phyloP scores from a whole-genome alignment of 208 protist genomes.

The Leishmania major region DNA sequence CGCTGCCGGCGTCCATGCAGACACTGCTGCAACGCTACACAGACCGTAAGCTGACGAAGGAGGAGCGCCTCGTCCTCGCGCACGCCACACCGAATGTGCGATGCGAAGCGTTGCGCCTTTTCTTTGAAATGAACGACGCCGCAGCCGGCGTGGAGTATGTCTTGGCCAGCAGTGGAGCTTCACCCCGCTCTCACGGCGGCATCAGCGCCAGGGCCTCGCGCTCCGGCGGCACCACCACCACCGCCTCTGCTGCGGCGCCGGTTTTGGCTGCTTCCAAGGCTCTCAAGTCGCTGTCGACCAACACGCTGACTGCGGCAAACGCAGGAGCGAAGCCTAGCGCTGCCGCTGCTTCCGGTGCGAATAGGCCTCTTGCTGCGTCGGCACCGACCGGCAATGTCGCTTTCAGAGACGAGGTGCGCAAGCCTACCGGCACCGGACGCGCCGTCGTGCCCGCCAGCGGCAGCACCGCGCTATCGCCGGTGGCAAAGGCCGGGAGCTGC shows the following conservation, averaged over 20 bases:
- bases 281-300: slow-evolving; percentile 9
- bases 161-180: slow-evolving; percentile 17
- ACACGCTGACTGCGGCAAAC: neutral
- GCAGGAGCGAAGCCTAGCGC: neutral
- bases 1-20: slow-evolving; percentile 67
- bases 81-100: slow-evolving; percentile 41
- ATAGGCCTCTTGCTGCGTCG: neutral
- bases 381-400: neutral
- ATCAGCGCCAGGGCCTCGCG: slow-evolving; percentile 9
- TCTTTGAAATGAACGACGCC: slow-evolving; percentile 56
- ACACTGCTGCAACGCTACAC: slow-evolving; percentile 50
- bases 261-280: neutral
- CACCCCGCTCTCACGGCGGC: slow-evolving; percentile 5
- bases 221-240: neutral
- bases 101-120: slow-evolving; percentile 61
- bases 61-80: slow-evolving; percentile 36
- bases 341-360: neutral
- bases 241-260: neutral
- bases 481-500: slow-evolving; percentile 2
- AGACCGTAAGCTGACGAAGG: slow-evolving; percentile 32
- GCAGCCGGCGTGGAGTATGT: slow-evolving; percentile 51
- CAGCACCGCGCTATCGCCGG: neutral
- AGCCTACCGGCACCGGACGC: too few relatives aligned
- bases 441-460: neutral
- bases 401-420: neutral